Percentiles rank a stretch among this genome's conserved stretches.
Conservation (phyloP, 768 basidiomycete genomes). For the Termitomyces titanicus region DNA sequence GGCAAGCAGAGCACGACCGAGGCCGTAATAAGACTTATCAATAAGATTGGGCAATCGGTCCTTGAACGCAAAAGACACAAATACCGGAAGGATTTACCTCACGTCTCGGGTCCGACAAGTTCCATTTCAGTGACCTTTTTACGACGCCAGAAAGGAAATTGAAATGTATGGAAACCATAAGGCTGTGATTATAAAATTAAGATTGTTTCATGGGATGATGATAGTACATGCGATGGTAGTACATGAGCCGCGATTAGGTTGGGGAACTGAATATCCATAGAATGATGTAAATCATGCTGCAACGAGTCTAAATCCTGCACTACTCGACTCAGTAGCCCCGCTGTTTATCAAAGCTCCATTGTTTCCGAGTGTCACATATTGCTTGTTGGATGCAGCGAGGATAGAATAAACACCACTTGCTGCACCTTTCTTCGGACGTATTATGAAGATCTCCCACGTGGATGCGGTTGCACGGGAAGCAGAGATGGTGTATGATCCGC, state of each 20-base stretch:
- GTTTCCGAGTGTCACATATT: conserved; percentile 22
- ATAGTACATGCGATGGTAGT: too few species aligned
- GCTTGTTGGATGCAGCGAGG: conserved; percentile 25
- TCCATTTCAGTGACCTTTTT: neutral
- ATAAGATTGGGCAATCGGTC: neutral
- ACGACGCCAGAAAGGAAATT: neutral
- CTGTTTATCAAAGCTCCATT: conserved; percentile 26
- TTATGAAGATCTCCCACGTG: conserved; percentile 27
- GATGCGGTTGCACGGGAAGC: conserved; percentile 24
- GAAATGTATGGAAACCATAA: neutral
- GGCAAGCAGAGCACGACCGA: too few species aligned
- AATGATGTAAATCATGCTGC: neutral
- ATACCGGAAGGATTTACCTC: neutral
- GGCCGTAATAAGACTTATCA: too few species aligned
- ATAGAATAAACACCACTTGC: conserved; percentile 27
- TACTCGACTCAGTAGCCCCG: conserved; percentile 19
- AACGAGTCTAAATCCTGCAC: conserved; percentile 23
- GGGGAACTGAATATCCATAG: neutral
- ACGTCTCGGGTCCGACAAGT: neutral
- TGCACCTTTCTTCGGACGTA: conserved; percentile 22
- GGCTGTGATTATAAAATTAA: neutral
- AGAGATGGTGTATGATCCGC: conserved; percentile 22
- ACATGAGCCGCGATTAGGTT: neutral
- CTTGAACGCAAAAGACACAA: neutral
- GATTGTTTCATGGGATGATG: neutral